Conservation (phyloP, 768 basidiomycete species). For the Holtermannia corniformis region DNA sequence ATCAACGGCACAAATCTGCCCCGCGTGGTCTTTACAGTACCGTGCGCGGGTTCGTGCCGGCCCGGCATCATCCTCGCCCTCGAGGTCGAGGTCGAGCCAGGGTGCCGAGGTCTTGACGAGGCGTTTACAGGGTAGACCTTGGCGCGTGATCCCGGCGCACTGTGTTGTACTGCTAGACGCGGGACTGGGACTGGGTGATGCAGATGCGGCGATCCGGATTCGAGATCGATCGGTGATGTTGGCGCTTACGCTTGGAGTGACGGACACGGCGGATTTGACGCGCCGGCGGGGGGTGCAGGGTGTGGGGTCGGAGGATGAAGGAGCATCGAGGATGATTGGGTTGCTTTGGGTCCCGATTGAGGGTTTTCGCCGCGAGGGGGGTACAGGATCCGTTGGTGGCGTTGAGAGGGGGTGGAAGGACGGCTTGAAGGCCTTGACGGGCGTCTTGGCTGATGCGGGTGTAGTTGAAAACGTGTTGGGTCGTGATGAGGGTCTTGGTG, state of each 20-base stretch:
- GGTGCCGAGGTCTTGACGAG: constrained; percentile 30
- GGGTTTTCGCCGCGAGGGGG: too few species aligned
- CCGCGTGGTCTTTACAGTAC: constrained; percentile 39
- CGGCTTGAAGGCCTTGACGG: neutral
- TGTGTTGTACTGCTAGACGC: neutral
- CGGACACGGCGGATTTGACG: neutral
- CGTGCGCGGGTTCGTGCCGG: constrained; percentile 14
- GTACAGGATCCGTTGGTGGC: neutral
- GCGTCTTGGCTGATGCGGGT: neutral
- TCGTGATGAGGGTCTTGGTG: neutral
- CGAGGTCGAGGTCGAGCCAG: constrained; percentile 8
- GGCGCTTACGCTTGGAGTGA: neutral
- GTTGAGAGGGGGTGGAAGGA: neutral
- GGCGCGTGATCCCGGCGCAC: constrained; percentile 35
- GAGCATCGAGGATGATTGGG: neutral
- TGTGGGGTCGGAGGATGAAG: too few species aligned
- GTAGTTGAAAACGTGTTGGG: neutral
- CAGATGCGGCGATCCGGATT: neutral
- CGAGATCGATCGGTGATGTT: neutral
- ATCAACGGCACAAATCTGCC: constrained; percentile 31
- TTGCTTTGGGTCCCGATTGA: too few species aligned
- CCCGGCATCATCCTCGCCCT: neutral
- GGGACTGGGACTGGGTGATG: neutral
- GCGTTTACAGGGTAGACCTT: constrained; percentile 35
- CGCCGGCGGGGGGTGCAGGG: neutral